Evolutionary conservation across 2,329 filamentous ascomycete species (phyloP).

Genomic region (Alternaria sp.): DNA sequence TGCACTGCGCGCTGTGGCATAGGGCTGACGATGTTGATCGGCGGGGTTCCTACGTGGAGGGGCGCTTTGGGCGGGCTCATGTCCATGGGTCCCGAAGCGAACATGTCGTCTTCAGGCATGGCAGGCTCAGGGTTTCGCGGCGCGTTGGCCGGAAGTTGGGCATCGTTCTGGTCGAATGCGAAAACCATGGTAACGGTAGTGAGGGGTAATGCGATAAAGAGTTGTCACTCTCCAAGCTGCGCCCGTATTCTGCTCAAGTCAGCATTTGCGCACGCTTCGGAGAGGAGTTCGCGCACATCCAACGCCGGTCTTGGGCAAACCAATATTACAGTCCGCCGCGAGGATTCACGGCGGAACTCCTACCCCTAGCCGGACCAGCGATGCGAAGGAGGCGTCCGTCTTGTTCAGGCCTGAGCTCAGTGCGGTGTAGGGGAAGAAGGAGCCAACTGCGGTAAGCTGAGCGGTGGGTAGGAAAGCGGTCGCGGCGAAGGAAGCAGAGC

Average conservation of each 20-base stretch:
- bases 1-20: conserved; percentile 36
- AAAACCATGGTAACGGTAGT: conserved; percentile 39
- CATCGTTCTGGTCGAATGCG: conserved; percentile 44
- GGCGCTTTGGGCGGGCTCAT: conserved; percentile 27
- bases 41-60: conserved; percentile 42
- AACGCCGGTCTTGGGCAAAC: conserved; percentile 23
- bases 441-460: conserved; percentile 44
- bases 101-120: conserved; percentile 22
- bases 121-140: conserved; percentile 9
- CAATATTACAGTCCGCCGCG: conserved; percentile 58
- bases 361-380: conserved; percentile 56
- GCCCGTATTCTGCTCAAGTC: conserved; percentile 29
- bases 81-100: conserved; percentile 31
- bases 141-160: conserved; percentile 26
- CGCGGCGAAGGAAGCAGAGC: conserved; percentile 49
- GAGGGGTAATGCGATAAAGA: conserved; percentile 15
- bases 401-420: conserved; percentile 47
- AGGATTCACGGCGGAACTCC: conserved; percentile 57
- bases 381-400: conserved; percentile 56
- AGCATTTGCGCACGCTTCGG: conserved; percentile 23
- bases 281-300: conserved; percentile 30
- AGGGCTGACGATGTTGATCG: conserved; percentile 45
- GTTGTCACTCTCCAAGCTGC: conserved; percentile 11
- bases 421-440: conserved; percentile 40
- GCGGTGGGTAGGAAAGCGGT: conserved; percentile 38